These are phyloP conservation scores for Eimeria zaria DNA, from an alignment of 169 alveolate genomes.

Conservation along the genomic window DNA sequence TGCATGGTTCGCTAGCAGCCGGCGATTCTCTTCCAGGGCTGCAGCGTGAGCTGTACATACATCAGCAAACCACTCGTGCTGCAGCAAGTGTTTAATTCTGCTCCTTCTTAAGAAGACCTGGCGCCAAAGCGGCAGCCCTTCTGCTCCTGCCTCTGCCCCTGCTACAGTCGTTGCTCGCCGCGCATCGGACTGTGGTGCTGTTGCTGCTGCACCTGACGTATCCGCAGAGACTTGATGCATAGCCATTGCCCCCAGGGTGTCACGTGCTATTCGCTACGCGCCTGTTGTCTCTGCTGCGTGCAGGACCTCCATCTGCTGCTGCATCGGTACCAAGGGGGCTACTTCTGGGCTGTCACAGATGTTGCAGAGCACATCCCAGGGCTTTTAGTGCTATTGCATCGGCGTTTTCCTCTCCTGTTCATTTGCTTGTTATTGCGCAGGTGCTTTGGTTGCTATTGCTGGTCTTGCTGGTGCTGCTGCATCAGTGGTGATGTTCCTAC, in stretches of 20 bases:
- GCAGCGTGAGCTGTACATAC: constrained; percentile 75
- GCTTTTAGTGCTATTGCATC: not conserved
- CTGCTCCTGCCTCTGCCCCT: not conserved
- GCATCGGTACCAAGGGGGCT: not conserved
- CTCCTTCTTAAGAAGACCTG: constrained; percentile 48
- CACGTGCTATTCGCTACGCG: not conserved
- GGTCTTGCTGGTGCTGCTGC: constrained; percentile 4
- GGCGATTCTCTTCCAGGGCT: constrained; percentile 72
- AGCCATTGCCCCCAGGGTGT: constrained; percentile 7
- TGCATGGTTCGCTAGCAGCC: constrained; percentile 62
- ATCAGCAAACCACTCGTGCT: constrained; percentile 79
- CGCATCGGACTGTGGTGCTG: not conserved
- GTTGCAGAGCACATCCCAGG: not conserved
- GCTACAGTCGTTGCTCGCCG: not conserved
- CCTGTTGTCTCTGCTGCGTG: constrained; percentile 3
- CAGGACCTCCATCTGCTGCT: constrained; percentile 9
- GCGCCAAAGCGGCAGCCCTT: constrained; percentile 58
- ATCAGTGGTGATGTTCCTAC: not conserved
- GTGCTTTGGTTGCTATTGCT: not conserved
- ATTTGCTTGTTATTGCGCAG: not conserved
- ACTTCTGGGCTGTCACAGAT: not conserved
- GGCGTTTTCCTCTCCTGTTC: not conserved
- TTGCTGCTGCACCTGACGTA: not conserved
- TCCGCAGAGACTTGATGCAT: not conserved
- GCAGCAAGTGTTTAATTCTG: constrained; percentile 63